These are phyloP conservation scores for Exserohilum turcica DNA, from an alignment of 2,329 filamentous ascomycete genomes.

Conservation along the genomic window DNA sequence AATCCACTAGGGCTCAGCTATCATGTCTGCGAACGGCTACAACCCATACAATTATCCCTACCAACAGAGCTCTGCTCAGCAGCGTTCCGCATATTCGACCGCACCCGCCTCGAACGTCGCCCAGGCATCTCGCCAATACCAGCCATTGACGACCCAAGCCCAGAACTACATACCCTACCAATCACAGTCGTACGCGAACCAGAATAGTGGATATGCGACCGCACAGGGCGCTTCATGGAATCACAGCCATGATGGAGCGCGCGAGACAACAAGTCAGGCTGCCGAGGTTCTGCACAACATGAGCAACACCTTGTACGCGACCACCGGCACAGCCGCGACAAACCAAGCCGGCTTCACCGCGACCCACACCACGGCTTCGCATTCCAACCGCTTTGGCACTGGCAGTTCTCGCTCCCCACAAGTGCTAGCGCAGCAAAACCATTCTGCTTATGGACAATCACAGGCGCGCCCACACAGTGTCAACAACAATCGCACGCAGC, in stretches of 20 bases:
- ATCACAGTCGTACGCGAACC: conserved; percentile 25
- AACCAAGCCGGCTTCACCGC: conserved; percentile 31
- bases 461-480: conserved; percentile 36
- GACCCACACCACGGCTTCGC: conserved; percentile 24
- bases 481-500: conserved; percentile 31
- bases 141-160: conserved; percentile 28
- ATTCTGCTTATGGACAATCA: conserved; percentile 27
- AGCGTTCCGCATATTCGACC: conserved; percentile 36
- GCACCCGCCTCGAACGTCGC: conserved; percentile 30
- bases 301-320: conserved; percentile 38
- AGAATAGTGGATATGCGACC: conserved; percentile 26
- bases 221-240: conserved; percentile 32
- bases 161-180: conserved; percentile 38
- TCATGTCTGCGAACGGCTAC: conserved; percentile 38
- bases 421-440: conserved; percentile 27
- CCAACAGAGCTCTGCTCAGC: conserved; percentile 37
- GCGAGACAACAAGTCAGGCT: conserved; percentile 36
- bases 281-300: conserved; percentile 43
- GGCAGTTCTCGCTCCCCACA: conserved; percentile 18
- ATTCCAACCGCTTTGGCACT: conserved; percentile 25
- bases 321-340: conserved; percentile 19
- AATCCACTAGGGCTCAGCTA: conserved; percentile 5
- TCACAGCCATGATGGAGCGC: conserved; percentile 29
- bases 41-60: conserved; percentile 34
- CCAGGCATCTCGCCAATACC: conserved; percentile 34